Base-by-base conservation (phyloP, 2,329 filamentous ascomycete genomes). In the Chaetomium sp. region DNA sequence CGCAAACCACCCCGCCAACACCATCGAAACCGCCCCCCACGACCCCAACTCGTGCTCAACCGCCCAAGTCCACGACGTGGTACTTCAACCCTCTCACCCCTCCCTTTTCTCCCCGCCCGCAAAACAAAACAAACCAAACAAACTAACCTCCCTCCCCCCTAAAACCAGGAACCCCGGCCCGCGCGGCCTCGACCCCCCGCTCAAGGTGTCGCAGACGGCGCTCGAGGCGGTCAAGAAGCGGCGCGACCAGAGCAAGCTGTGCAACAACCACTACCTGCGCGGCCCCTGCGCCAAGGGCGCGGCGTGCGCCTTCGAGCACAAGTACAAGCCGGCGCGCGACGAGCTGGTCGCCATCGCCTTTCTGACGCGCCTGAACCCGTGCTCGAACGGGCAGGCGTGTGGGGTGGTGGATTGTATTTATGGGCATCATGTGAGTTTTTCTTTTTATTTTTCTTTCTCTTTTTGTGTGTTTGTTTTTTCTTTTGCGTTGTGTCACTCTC, bases 261-360 rank as follows among this genome's bases (percentile, higher is more conserved):
- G 86, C 78, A 88, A 88, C 72, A 85, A 85, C 57, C 83, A 86
- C 70, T 87, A 85, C 70, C 78, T 88, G 33, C 79, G 84, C 21
- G 85, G 84, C 0, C 82, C 82, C 0, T 88, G 86, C 69, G 72
- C 78, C 56, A 87, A 86, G 69, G 79, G 79, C 10, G 77, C 80
- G n/a, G 76, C 78, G 5, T 88, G 86, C 74, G 77, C 75, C 57
- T 88, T 87, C 70, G 82, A 84, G 64, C 86, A 88, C 73, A 76
- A 81, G 54, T 83, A 86, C 70, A 81, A 78, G 67, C 80, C 82
- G 2, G 81, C 78, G 5, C 75, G 78, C 25, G 84, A 87, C 3
- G 85, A 88, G 71, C 75, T 83, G 59, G 80, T 80, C 42, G 85
- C 84, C 2, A 84, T 88, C 66, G 80, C 82, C 0, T 82, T 82